Evolutionary conservation across 2,329 filamentous ascomycete species (phyloP), one percentile per base, ranked within the genome.

Genomic region (Septoria linicola): DNA sequence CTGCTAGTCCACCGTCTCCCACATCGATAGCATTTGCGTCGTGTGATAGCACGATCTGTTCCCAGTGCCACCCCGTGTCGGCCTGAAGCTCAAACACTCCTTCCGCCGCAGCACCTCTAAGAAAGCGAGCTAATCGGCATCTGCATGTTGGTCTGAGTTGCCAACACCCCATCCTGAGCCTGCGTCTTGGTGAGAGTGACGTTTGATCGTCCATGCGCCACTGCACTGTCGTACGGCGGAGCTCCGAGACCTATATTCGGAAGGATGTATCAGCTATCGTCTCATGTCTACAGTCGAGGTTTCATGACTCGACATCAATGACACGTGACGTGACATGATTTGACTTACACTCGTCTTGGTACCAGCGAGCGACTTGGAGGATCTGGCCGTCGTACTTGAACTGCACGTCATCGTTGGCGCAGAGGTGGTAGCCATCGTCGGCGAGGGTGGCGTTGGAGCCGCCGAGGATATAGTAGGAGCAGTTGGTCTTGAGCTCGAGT

Each of bases 401-500:
- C 3, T 41, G 37, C 19, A 66, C 61, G 16, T 49, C 44, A 7
- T 49, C 39, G 31, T 59, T 46, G 5, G 51, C 55, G 50, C 63
- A 67, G n/a, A 27, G 34, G 32, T 61, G 55, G 42, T 59, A 63
- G 1, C 20, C 34, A 3, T 49, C 46, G 13, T 54, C 35, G n/a
- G 43, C 45, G 19, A 59, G 21, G 3, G 48, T 43, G 17, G 31
- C 36, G 34, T 57, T 42, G 11, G 47, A 45, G n/a, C 51, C 54
- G 2, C 17, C 30, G 4, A 51, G 34, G 1, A 55, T 20, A 6
- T 47, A 39, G 34, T 42, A 52, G 1, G 41, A 31, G 52, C 64
- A 67, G 13, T 54, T 51, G 8, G 62, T 64, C 42, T 60, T 54
- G 16, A 62, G 37, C 32, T 59, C 51, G 25, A 66, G 56, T 8